These are phyloP conservation scores for Echinosophora koreensis DNA, from an alignment of 306 rosid species.

Conservation along the genomic window DNA sequence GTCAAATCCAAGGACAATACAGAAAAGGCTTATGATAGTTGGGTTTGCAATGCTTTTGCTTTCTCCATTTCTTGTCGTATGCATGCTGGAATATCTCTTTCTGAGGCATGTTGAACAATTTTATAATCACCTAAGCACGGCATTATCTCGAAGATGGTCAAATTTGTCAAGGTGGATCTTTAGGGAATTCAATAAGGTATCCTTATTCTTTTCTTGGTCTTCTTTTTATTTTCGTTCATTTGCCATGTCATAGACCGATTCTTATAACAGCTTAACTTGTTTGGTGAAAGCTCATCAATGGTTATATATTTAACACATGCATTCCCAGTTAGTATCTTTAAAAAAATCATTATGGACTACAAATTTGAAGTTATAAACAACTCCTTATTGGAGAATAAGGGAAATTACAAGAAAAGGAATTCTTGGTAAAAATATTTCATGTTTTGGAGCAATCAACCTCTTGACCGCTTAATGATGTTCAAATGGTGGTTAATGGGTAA, in stretches of 20 bases:
- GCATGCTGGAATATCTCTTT: slow-evolving; percentile 94
- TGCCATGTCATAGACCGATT: too few species aligned
- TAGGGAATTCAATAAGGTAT: slow-evolving; percentile 95
- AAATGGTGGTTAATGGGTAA: slow-evolving; percentile 15
- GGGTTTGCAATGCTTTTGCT: slow-evolving; percentile 90
- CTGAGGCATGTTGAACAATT: slow-evolving; percentile 94
- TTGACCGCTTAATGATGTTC: slow-evolving; percentile 14
- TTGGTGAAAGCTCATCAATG: too few species aligned
- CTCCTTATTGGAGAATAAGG: slow-evolving; percentile 14
- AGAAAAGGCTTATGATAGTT: slow-evolving; percentile 87
- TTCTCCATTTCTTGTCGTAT: slow-evolving; percentile 95
- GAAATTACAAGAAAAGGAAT: slow-evolving; percentile 24
- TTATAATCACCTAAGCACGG: slow-evolving; percentile 90
- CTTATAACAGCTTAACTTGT: too few species aligned
- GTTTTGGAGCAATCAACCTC: not conserved
- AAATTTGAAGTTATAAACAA: slow-evolving; percentile 12
- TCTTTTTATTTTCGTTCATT: not conserved
- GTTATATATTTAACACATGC: not conserved
- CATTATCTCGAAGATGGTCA: slow-evolving; percentile 95
- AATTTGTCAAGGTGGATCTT: slow-evolving; percentile 92
- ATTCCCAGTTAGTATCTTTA: slow-evolving; percentile 4
- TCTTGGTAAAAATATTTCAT: slow-evolving; percentile 14
- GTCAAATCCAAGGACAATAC: slow-evolving; percentile 78
- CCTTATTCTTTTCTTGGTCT: not conserved
- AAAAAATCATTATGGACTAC: not conserved